Conservation (phyloP, 192 early-diverging fungal species). For the Ambispora gerdemannii region DNA sequence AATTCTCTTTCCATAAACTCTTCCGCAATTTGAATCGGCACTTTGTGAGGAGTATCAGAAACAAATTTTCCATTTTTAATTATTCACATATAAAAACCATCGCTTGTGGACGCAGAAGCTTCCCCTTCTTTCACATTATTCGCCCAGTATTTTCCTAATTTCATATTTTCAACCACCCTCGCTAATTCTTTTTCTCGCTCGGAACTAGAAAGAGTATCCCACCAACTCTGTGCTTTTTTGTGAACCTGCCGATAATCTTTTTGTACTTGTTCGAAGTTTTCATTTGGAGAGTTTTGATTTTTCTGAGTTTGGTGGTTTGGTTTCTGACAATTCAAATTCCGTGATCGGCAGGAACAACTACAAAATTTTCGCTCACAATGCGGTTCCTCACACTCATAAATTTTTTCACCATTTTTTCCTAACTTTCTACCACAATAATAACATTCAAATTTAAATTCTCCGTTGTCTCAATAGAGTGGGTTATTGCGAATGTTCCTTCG, state of each 20-base stretch:
- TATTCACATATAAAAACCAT: conserved; percentile 11
- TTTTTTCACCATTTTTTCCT: neutral
- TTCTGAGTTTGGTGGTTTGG: neutral
- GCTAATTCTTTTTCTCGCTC: conserved; percentile 12
- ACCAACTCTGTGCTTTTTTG: neutral
- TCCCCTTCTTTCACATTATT: neutral
- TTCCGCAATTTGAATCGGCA: conserved; percentile 4
- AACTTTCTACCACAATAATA: neutral
- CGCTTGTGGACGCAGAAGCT: neutral
- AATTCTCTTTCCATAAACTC: conserved; percentile 9
- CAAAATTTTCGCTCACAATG: neutral
- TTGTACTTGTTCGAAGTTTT: neutral
- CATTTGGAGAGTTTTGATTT: neutral
- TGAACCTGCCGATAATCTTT: conserved; percentile 1
- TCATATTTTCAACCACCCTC: neutral
- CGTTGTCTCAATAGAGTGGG: too few relatives aligned
- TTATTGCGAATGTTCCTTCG: too few relatives aligned
- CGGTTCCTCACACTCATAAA: neutral
- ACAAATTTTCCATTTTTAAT: conserved; percentile 18
- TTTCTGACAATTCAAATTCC: neutral
- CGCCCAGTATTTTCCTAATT: conserved; percentile 1
- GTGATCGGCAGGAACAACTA: neutral
- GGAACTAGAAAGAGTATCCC: conserved; percentile 8
- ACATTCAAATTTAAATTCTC: too few relatives aligned
- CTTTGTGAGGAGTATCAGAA: conserved; percentile 3